Conservation (phyloP, 148 eudicot species). For the Heliamphora exappendiculata region DNA sequence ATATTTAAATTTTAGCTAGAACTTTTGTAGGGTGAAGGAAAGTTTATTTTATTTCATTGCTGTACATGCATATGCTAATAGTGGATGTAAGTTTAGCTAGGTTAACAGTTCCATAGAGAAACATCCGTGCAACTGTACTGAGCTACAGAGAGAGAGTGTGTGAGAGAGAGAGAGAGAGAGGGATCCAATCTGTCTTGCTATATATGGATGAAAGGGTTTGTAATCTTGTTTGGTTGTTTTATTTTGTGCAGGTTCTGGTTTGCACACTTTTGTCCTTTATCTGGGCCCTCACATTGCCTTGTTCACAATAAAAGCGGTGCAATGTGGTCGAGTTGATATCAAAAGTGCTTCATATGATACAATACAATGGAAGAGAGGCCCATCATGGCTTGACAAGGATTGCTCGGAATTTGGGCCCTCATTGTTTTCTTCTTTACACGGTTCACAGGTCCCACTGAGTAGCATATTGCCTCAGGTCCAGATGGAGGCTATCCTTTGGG, state of each 20-base stretch:
- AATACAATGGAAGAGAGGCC: conserved; percentile 66
- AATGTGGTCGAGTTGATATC: conserved; percentile 93
- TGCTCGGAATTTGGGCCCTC: conserved; percentile 88
- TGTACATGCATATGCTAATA: not conserved
- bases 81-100: not conserved
- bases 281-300: conserved; percentile 95
- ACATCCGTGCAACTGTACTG: not conserved
- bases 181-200: not conserved
- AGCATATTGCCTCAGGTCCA: conserved; percentile 93
- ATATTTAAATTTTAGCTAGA: not conserved
- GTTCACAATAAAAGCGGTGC: conserved; percentile 86
- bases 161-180: not conserved
- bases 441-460: conserved; percentile 64
- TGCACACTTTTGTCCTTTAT: conserved; percentile 96
- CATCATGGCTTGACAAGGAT: conserved; percentile 92
- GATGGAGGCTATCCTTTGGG: conserved; percentile 90
- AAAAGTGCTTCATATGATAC: conserved; percentile 96
- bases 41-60: not conserved
- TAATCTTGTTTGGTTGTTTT: conserved; percentile 7
- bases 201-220: not conserved
- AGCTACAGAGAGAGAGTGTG: not conserved
- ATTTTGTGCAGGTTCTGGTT: conserved; percentile 68
- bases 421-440: conserved; percentile 45
- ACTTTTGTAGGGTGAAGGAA: not conserved
- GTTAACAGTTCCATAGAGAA: not conserved